Conservation (phyloP, 441 rosid genomes). For the Adansonia grandidieri region DNA sequence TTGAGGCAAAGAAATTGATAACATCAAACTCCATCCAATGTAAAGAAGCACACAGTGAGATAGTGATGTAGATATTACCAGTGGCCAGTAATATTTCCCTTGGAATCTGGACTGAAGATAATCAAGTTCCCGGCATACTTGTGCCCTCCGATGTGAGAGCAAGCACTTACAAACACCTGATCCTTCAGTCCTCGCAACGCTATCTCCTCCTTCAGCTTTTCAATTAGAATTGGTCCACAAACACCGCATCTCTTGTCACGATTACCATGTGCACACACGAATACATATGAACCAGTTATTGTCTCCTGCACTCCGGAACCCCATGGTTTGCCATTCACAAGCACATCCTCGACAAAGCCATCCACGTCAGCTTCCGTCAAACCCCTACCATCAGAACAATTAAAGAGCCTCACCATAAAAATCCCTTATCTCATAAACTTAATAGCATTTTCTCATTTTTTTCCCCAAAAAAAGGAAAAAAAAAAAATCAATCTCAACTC, state of each 20-base stretch:
- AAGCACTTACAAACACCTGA: slow-evolving; percentile 63
- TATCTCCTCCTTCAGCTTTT: slow-evolving; percentile 66
- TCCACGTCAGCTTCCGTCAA: slow-evolving; percentile 67
- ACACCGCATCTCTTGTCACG: slow-evolving; percentile 95
- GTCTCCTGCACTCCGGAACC: slow-evolving; percentile 60
- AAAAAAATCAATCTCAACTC: neutral
- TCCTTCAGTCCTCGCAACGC: slow-evolving; percentile 59
- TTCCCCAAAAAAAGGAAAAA: neutral
- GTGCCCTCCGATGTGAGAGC: slow-evolving; percentile 96
- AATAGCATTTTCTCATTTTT: neutral
- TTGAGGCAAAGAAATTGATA: slow-evolving; percentile 13
- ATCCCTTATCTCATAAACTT: neutral
- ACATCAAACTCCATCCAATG: slow-evolving; percentile 23
- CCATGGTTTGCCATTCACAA: slow-evolving; percentile 88
- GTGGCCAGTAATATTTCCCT: slow-evolving; percentile 69
- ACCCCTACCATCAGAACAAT: slow-evolving; percentile 48
- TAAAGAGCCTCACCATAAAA: slow-evolving; percentile 20
- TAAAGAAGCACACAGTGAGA: slow-evolving; percentile 8
- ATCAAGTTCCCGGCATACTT: slow-evolving; percentile 95
- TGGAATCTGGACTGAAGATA: slow-evolving; percentile 63
- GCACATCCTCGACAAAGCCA: slow-evolving; percentile 82
- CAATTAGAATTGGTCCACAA: slow-evolving; percentile 85
- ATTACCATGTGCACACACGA: slow-evolving; percentile 89
- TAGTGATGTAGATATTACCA: slow-evolving; percentile 51
- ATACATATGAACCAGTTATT: slow-evolving; percentile 66